Evolutionary conservation across 495 filamentous ascomycete species (phyloP), one percentile per base, ranked within the genome.

Genomic region (Paragyromitra xinjiangensis): DNA sequence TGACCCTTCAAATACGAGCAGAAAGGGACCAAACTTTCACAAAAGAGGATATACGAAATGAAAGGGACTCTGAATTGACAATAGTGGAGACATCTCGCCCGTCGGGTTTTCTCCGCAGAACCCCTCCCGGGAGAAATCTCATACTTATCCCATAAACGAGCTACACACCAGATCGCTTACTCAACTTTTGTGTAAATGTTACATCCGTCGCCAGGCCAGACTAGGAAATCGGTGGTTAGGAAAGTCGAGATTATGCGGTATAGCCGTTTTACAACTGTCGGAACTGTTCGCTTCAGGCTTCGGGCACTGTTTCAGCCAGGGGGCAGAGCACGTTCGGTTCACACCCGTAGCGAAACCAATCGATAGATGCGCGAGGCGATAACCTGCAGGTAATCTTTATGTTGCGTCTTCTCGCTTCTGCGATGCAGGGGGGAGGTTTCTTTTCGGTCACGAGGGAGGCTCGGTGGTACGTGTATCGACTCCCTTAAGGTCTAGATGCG

Each of bases 41-140:
- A 58, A 56, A 69, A 69, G 39, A 58, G 59, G 51, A 58, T 69
- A 70, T 37, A 62, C 2, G 24, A 70, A 70, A 70, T 70, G 68
- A 62, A 70, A 61, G 42, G 68, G 45, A 69, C 50, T 26, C n/a
- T 34, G 39, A 34, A 64, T 12, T 34, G 26, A 39, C n/a, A 39
- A 53, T 1, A 71, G 69, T 63, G 58, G 45, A 71, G 45, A 71
- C 53, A 55, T 8, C 42, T 62, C 12, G 14, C 12, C 64, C 64
- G 26, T 45, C 40, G 22, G 26, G 55, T 44, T 59, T 34, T 24
- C 55, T 40, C 67, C n/a, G 40, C n/a, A 70, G 68, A 45, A 51
- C 69, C 59, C 11, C n/a, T n/a, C 12, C 51, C 53, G 26, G 16
- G 37, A 42, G 37, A 66, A 34, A 50, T 39, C 22, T 51, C 45